phyloP scores from a whole-genome alignment of 2,329 filamentous ascomycete genomes.

The Zarea fungicola region DNA sequence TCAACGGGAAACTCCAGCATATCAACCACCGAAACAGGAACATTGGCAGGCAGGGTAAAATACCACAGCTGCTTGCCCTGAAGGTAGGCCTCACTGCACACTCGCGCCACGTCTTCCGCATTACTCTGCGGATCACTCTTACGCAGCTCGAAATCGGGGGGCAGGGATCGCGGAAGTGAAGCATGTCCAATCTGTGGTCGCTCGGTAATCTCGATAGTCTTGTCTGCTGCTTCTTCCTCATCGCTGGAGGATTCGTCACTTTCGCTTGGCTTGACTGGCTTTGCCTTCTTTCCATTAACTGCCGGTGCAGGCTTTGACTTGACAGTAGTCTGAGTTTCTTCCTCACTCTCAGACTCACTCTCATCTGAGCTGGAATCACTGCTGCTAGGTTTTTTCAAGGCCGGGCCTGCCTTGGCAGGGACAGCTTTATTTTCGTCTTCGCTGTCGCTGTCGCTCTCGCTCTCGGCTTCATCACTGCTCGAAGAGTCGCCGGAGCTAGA shows the following conservation, averaged over 20 bases:
- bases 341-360: constrained; percentile 23
- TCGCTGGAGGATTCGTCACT: constrained; percentile 24
- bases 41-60: constrained; percentile 65
- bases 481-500: constrained; percentile 13
- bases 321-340: constrained; percentile 18
- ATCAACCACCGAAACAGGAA: constrained; percentile 63
- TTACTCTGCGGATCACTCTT: constrained; percentile 36
- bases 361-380: constrained; percentile 14
- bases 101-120: constrained; percentile 43
- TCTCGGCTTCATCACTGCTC: constrained; percentile 3
- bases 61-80: constrained; percentile 76
- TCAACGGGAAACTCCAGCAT: constrained; percentile 58
- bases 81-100: constrained; percentile 55
- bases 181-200: constrained; percentile 26
- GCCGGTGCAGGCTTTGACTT: constrained; percentile 15
- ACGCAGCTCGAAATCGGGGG: constrained; percentile 49
- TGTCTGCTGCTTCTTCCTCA: constrained; percentile 25
- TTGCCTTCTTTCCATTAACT: constrained; percentile 16
- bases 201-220: constrained; percentile 35
- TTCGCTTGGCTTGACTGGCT: constrained; percentile 15
- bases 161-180: constrained; percentile 41
- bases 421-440: constrained; percentile 10
- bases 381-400: constrained; percentile 15
- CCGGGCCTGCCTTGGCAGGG: neutral
- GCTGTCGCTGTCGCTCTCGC: constrained; percentile 13